These are phyloP conservation scores for Trametes gibbosa DNA, from an alignment of 768 basidiomycete genomes.

Conservation along the genomic window DNA sequence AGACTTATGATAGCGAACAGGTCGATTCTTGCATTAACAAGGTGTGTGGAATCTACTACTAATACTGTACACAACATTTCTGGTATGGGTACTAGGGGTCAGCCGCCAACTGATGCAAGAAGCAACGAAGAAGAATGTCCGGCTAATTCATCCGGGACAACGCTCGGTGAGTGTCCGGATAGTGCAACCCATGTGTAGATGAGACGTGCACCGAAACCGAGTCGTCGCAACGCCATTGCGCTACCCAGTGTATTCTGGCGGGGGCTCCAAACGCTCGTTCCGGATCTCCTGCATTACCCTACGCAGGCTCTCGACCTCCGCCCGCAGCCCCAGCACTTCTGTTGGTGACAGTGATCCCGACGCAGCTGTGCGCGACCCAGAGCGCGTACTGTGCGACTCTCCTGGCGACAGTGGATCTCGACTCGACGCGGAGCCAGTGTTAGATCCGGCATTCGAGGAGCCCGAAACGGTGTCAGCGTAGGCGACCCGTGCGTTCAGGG, in stretches of 20 bases:
- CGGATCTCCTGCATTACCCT: constrained; percentile 27
- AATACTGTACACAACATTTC: too few species aligned
- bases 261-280: constrained; percentile 24
- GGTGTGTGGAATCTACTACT: too few species aligned
- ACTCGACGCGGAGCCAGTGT: constrained; percentile 6
- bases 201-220: background rate
- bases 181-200: background rate
- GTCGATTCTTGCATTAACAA: too few species aligned
- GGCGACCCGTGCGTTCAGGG: constrained; percentile 1
- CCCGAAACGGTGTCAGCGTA: constrained; percentile 1
- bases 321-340: constrained; percentile 25
- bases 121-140: too few species aligned
- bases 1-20: too few species aligned
- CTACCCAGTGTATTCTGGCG: constrained; percentile 23
- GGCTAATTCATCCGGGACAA: too few species aligned
- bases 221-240: background rate
- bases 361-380: background rate
- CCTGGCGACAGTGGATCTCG: constrained; percentile 6
- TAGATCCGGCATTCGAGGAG: background rate
- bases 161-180: too few species aligned
- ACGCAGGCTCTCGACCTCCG: constrained; percentile 31
- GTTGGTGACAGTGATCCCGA: constrained; percentile 15
- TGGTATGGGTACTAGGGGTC: too few species aligned
- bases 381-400: background rate
- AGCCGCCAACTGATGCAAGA: too few species aligned